These are phyloP conservation scores for Annulohypoxylon stygium DNA, from an alignment of 495 filamentous ascomycete species.

Conservation along the genomic window DNA sequence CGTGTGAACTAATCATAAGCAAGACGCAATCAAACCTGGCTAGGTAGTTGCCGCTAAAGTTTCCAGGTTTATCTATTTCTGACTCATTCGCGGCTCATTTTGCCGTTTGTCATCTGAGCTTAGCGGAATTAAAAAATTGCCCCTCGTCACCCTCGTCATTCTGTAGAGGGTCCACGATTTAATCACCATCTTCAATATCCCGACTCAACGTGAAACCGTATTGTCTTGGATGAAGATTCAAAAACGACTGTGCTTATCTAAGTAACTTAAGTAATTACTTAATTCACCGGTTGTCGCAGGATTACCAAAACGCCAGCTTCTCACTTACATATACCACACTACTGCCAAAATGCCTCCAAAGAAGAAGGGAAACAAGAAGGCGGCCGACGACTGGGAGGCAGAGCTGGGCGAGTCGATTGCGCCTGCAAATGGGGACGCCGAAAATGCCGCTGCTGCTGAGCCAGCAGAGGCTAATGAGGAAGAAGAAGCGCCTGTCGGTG, in stretches of 20 bases:
- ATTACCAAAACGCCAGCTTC: no score
- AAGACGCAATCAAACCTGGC: not conserved
- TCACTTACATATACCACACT: no score
- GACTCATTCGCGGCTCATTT: not conserved
- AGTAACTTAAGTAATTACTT: not conserved
- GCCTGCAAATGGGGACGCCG: slow-evolving; percentile 60
- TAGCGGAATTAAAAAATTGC: slow-evolving; percentile 18
- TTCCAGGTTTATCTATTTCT: not conserved
- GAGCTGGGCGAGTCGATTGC: slow-evolving; percentile 86
- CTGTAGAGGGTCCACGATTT: slow-evolving; percentile 23
- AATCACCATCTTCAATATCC: slow-evolving; percentile 2
- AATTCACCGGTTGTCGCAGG: no score
- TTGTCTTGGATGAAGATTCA: not conserved
- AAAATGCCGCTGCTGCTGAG: slow-evolving; percentile 54
- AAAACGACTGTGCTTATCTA: not conserved
- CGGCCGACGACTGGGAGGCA: slow-evolving; percentile 93
- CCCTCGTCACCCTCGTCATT: slow-evolving; percentile 20
- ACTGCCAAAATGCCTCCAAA: slow-evolving; percentile 81
- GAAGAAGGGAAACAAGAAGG: slow-evolving; percentile 92
- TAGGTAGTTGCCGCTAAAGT: not conserved
- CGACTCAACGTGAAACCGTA: not conserved
- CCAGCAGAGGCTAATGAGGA: slow-evolving; percentile 66
- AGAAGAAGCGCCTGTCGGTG: slow-evolving; percentile 65
- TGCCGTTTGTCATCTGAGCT: slow-evolving; percentile 11
- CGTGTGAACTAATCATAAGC: not conserved